A percentile compares a stretch with the other conserved stretches of the same genome.
Conservation (phyloP, 2,329 filamentous ascomycete species). For the Emmonsiellopsis sp. region DNA sequence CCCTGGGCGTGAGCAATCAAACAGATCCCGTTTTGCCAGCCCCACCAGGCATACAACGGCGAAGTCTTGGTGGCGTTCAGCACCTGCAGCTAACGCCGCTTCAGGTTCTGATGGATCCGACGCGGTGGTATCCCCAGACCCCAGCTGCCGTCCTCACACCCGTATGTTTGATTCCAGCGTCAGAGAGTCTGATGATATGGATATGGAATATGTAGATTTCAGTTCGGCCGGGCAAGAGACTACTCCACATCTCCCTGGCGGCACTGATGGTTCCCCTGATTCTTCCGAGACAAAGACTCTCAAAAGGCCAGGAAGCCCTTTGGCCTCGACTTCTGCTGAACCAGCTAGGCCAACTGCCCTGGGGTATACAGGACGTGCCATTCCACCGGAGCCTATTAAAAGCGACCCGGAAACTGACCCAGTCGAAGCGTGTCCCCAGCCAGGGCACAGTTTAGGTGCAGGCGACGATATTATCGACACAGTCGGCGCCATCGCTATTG, state of each 20-base stretch:
- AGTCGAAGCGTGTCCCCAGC: constrained; percentile 4
- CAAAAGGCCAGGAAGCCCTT: not conserved
- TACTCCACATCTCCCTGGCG: not conserved
- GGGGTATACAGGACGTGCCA: not conserved
- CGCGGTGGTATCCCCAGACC: not conserved
- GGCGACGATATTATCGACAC: constrained; percentile 76
- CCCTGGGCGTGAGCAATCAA: not conserved
- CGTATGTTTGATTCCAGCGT: not conserved
- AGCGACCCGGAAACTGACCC: not conserved
- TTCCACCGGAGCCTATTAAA: not conserved
- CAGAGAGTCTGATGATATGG: not conserved
- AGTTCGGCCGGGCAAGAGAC: no score
- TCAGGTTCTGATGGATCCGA: not conserved
- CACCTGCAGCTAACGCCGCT: not conserved
- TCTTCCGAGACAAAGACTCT: not conserved
- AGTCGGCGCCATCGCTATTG: constrained; percentile 89
- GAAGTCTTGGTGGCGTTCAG: not conserved
- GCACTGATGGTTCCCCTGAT: not conserved
- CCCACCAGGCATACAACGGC: not conserved
- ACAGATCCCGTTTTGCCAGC: not conserved
- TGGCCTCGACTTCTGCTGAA: not conserved
- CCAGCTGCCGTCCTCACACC: not conserved
- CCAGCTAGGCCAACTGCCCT: not conserved
- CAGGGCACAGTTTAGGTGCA: constrained; percentile 4
- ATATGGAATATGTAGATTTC: not conserved